Conservation (phyloP, 129 eudicot genomes). For the Arctium minus region DNA sequence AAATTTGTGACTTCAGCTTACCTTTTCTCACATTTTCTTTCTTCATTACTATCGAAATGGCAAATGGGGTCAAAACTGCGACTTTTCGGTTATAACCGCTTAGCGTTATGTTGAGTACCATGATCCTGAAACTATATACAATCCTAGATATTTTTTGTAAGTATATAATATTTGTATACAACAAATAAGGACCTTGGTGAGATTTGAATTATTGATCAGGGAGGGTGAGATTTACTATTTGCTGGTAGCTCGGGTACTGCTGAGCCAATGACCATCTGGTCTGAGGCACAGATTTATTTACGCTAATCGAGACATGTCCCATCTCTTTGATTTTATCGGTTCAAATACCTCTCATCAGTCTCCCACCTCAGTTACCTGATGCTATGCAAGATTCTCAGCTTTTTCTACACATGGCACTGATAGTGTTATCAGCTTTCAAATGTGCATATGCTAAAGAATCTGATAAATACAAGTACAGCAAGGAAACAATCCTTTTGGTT, state of each 20-base stretch:
- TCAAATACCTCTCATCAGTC: background rate
- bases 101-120: background rate
- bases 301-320: background rate
- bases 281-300: background rate
- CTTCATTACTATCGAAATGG: no score
- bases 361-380: background rate
- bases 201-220: background rate
- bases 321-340: background rate
- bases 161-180: no score
- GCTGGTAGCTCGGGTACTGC: background rate
- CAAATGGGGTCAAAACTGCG: background rate
- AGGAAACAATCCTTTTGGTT: background rate
- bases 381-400: background rate
- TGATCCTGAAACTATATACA: background rate
- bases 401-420: background rate
- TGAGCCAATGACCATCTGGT: background rate
- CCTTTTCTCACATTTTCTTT: no score
- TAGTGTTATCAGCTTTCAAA: background rate
- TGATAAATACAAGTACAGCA: background rate
- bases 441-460: no score
- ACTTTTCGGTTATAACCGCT: background rate
- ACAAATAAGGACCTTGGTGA: background rate
- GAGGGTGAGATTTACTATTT: background rate
- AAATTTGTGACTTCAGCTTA: no score
- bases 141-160: background rate